Percentiles rank a stretch among this genome's conserved stretches.
Conservation (phyloP, 2,329 filamentous ascomycete genomes). For the Diaporthe longicolla region DNA sequence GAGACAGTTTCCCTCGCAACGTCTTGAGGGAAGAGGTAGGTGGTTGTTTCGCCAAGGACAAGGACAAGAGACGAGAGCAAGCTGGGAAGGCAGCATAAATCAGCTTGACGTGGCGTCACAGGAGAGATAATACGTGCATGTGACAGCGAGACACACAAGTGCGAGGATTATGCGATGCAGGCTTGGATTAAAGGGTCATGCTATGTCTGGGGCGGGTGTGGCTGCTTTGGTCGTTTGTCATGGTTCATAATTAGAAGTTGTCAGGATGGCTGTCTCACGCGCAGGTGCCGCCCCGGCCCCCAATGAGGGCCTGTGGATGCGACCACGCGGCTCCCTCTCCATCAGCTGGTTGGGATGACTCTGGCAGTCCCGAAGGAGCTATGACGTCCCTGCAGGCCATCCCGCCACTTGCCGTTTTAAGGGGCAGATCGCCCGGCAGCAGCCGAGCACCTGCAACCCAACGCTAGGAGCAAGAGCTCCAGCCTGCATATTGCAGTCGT, state of each 20-base stretch:
- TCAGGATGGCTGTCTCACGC: conserved; percentile 1
- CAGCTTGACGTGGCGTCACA: conserved; percentile 23
- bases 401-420: conserved; percentile 24
- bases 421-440: conserved; percentile 26
- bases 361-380: conserved; percentile 29
- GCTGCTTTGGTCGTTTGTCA: neutral
- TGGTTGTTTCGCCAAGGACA: neutral
- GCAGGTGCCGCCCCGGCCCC: conserved; percentile 14
- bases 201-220: neutral
- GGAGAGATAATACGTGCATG: conserved; percentile 4
- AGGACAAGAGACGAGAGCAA: neutral
- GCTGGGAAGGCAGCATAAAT: conserved; percentile 21
- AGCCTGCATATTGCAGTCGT: neutral
- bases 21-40: neutral
- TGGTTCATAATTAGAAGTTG: conserved; percentile 26
- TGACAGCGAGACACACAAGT: neutral
- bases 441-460: conserved; percentile 6
- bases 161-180: conserved; percentile 4
- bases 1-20: neutral
- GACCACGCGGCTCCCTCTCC: conserved; percentile 20
- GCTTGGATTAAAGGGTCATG: conserved; percentile 21
- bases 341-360: conserved; percentile 19
- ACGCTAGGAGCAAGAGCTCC: neutral
- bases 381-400: conserved; percentile 17
- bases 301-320: conserved; percentile 30